These are phyloP conservation scores for Rhazya stricta DNA, from an alignment of 257 asterid species.

Conservation along the genomic window DNA sequence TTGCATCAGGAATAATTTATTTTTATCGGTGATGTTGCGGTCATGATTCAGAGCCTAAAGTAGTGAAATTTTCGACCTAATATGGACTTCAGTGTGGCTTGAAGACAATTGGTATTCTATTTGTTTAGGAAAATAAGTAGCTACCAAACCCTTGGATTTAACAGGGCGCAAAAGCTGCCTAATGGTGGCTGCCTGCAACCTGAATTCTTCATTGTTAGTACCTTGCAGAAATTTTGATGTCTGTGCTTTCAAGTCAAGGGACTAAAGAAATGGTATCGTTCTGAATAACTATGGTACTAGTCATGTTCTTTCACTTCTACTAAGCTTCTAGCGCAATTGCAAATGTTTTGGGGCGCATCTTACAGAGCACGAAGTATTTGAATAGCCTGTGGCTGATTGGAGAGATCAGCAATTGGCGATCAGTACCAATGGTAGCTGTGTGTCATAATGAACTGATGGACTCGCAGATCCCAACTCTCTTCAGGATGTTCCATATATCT, in stretches of 20 bases:
- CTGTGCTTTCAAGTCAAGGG: neutral
- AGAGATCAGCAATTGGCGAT: neutral
- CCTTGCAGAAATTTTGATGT: neutral
- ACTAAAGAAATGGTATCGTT: neutral
- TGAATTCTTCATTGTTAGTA: neutral
- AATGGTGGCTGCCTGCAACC: neutral
- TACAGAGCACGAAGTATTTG: neutral
- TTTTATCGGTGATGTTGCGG: neutral
- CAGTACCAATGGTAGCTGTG: neutral
- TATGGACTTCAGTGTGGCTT: neutral
- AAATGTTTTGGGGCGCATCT: neutral
- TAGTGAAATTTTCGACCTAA: neutral
- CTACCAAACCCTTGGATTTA: neutral
- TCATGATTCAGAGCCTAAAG: neutral
- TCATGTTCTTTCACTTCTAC: neutral
- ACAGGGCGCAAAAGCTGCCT: neutral
- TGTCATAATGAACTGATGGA: neutral
- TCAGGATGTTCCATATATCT: neutral
- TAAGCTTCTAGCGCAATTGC: neutral
- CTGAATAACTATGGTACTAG: neutral
- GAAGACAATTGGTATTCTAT: neutral
- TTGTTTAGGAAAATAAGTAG: neutral
- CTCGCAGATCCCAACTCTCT: neutral
- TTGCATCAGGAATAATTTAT: neutral
- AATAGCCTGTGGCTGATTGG: neutral